phyloP scores from a whole-genome alignment of 441 rosid genomes.

The Croton setiger region DNA sequence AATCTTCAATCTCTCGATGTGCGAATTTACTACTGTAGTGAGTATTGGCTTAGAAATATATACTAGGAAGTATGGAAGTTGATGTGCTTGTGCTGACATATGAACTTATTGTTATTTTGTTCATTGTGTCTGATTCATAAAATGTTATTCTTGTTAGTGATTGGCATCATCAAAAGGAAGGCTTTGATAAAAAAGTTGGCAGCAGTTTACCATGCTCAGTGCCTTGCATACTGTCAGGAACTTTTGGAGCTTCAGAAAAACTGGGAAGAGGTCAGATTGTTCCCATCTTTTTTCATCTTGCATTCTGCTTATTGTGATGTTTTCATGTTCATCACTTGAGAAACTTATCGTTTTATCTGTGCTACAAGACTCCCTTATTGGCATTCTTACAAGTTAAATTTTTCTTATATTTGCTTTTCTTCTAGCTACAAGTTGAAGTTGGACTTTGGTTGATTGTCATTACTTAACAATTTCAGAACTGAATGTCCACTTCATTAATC shows the following conservation, averaged over 20 bases:
- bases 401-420: background rate
- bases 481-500: background rate
- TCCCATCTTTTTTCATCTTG: background rate
- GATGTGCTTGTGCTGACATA: background rate
- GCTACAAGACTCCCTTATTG: background rate
- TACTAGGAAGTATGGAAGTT: background rate
- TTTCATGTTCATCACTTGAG: background rate
- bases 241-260: conserved; percentile 76
- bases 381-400: too few relatives aligned
- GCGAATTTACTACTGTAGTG: too few relatives aligned
- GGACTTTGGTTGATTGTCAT: background rate
- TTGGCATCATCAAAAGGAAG: conserved; percentile 89
- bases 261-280: conserved; percentile 55
- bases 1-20: background rate
- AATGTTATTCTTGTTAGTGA: conserved; percentile 41
- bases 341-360: background rate
- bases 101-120: background rate
- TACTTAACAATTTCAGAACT: background rate
- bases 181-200: conserved; percentile 87
- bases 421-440: background rate
- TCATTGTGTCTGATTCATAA: background rate
- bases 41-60: background rate
- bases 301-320: background rate
- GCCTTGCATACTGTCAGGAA: conserved; percentile 75
- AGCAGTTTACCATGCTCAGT: conserved; percentile 70